Conservation (phyloP, 495 filamentous ascomycete genomes). For the Podospora sp. region DNA sequence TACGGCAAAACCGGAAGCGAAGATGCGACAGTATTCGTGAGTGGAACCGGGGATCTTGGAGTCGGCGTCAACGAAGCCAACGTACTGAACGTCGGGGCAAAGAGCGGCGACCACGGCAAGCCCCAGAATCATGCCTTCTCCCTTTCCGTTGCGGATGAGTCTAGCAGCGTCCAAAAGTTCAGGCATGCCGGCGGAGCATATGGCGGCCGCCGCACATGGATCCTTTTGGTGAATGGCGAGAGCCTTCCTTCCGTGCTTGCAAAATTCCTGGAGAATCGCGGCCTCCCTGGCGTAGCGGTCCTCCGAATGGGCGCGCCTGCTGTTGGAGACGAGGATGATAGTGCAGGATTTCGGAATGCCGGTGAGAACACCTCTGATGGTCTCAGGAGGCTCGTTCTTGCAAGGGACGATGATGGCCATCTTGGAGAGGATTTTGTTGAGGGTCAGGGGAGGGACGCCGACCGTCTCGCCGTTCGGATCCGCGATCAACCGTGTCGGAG, state of each 20-base stretch:
- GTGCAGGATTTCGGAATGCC: constrained; percentile 31
- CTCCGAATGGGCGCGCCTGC: not conserved
- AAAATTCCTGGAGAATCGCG: constrained; percentile 17
- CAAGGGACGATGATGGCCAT: constrained; percentile 37
- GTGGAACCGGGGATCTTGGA: constrained; percentile 27
- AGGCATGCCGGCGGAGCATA: constrained; percentile 25
- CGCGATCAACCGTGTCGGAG: not conserved
- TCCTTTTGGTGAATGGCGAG: constrained; percentile 37
- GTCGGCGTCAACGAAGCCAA: constrained; percentile 41
- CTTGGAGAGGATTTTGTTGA: constrained; percentile 17
- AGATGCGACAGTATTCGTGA: constrained; percentile 35
- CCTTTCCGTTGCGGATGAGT: constrained; percentile 35
- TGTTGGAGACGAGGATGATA: constrained; percentile 36
- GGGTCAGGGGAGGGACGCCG: not conserved
- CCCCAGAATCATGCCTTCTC: constrained; percentile 40
- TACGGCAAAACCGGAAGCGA: constrained; percentile 34
- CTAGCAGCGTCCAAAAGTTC: constrained; percentile 13
- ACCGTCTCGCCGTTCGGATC: constrained; percentile 8
- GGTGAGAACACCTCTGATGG: constrained; percentile 26
- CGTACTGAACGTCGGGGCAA: constrained; percentile 25
- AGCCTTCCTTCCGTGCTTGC: constrained; percentile 15
- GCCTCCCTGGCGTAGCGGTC: constrained; percentile 26
- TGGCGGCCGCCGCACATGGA: constrained; percentile 23
- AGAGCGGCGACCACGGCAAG: constrained; percentile 30
- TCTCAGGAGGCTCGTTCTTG: constrained; percentile 29